Conservation (phyloP, 768 basidiomycete genomes). For the Pleurotus eryngii region DNA sequence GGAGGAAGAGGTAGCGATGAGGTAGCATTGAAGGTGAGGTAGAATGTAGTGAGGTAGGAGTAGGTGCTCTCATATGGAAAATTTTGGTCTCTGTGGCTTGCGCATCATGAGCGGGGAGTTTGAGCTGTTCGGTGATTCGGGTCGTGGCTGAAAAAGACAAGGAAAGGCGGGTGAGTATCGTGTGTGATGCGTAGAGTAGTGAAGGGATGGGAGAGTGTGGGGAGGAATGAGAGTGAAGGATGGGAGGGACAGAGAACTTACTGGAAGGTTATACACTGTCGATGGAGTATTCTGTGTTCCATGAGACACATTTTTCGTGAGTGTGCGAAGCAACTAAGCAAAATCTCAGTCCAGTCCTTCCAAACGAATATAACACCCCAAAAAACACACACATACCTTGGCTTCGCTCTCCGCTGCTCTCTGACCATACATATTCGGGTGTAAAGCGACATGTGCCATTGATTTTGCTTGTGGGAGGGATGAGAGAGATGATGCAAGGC, state of each 20-base stretch:
- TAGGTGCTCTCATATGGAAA: background rate
- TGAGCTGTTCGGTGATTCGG: constrained; percentile 28
- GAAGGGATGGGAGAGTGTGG: too few relatives aligned
- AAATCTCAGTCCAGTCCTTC: constrained; percentile 8
- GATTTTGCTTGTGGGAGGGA: constrained; percentile 70
- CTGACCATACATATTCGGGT: constrained; percentile 67
- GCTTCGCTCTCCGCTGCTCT: constrained; percentile 71
- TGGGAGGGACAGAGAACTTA: constrained; percentile 6
- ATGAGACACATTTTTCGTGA: constrained; percentile 49
- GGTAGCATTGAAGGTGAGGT: background rate
- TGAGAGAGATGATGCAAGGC: constrained; percentile 64
- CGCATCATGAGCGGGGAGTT: constrained; percentile 57
- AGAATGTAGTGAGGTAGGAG: background rate
- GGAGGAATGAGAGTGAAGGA: too few relatives aligned
- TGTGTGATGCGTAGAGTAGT: too few relatives aligned
- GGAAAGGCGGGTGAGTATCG: too few relatives aligned
- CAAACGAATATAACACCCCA: background rate
- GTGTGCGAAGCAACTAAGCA: constrained; percentile 55
- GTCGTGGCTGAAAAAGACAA: constrained; percentile 20
- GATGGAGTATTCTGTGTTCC: constrained; percentile 28
- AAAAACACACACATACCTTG: constrained; percentile 44
- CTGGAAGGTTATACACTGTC: constrained; percentile 35
- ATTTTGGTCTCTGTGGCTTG: constrained; percentile 22
- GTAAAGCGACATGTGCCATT: constrained; percentile 61
- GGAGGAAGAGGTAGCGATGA: too few relatives aligned